Percentiles rank a stretch among this genome's conserved stretches.
Conservation (phyloP, 2,329 filamentous ascomycete genomes). For the Penicillium sp. region DNA sequence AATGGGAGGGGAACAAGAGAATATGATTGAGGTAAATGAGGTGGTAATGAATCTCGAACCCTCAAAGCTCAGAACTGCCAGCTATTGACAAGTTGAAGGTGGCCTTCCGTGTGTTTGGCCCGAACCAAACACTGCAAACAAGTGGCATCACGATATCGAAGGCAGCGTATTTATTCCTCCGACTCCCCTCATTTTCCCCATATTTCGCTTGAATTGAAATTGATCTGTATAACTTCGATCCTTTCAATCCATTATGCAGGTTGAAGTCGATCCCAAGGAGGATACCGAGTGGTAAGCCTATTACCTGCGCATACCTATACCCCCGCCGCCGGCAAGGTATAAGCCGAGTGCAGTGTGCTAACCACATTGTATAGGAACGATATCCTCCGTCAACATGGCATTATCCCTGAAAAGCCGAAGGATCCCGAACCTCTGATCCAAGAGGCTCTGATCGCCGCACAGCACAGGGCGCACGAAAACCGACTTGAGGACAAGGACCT, state of each 20-base stretch:
- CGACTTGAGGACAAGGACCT: slow-evolving; percentile 87
- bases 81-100: slow-evolving; percentile 29
- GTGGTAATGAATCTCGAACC: slow-evolving; percentile 12
- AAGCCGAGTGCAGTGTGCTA: slow-evolving; percentile 9
- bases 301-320: slow-evolving; percentile 10
- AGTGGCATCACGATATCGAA: slow-evolving; percentile 24
- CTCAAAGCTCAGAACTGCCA: slow-evolving; percentile 17
- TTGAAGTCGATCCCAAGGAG: slow-evolving; percentile 88
- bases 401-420: slow-evolving; percentile 95
- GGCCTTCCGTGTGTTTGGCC: slow-evolving; percentile 32
- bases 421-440: slow-evolving; percentile 94
- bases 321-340: slow-evolving; percentile 10
- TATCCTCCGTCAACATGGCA: slow-evolving; percentile 87
- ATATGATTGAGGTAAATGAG: slow-evolving; percentile 9
- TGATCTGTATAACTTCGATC: neutral
- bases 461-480: slow-evolving; percentile 79
- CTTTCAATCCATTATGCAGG: slow-evolving; percentile 45
- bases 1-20: slow-evolving; percentile 1
- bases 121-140: slow-evolving; percentile 35
- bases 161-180: slow-evolving; percentile 7
- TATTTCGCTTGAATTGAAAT: slow-evolving; percentile 1
- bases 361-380: slow-evolving; percentile 64
- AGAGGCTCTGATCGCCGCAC: slow-evolving; percentile 79
- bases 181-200: neutral
- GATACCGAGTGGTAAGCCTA: slow-evolving; percentile 82